These are phyloP conservation scores for Tulasnella sp. DNA, from an alignment of 768 basidiomycete genomes.

Conservation along the genomic window DNA sequence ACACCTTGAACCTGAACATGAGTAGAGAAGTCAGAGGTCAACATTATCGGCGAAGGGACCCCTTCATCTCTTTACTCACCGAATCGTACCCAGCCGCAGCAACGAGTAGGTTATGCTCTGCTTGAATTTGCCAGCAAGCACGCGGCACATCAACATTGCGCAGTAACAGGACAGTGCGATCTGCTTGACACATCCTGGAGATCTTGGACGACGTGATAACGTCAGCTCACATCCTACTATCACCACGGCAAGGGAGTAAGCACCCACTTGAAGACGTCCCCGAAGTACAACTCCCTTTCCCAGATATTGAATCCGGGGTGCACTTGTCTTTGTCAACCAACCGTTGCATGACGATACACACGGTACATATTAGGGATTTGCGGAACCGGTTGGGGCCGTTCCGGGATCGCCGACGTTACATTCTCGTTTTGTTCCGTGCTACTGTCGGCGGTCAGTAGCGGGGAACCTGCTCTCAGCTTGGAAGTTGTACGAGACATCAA, in stretches of 20 bases:
- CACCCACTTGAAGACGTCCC: slow-evolving; percentile 10
- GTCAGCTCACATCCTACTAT: no score
- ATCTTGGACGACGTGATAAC: neutral
- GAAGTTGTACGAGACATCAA: neutral
- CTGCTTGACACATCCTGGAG: neutral
- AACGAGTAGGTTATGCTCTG: neutral
- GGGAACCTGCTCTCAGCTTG: neutral
- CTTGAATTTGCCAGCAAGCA: neutral
- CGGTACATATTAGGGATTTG: neutral
- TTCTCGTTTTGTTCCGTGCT: slow-evolving; percentile 7
- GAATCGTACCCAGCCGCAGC: neutral
- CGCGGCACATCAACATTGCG: neutral
- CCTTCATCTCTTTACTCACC: neutral
- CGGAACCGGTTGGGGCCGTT: neutral
- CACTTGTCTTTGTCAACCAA: neutral
- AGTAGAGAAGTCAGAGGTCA: neutral
- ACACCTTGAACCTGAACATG: neutral
- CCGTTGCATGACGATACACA: neutral
- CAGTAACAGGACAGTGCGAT: neutral
- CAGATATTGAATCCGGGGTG: neutral
- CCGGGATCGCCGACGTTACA: slow-evolving; percentile 2
- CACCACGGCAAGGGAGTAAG: neutral
- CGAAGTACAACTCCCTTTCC: neutral
- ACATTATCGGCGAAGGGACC: no score
- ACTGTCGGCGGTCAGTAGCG: neutral